Percentiles rank a stretch among this genome's conserved stretches.
phyloP scores from a whole-genome alignment of 2,329 filamentous ascomycete genomes.

The Calonectria multiphialidica region DNA sequence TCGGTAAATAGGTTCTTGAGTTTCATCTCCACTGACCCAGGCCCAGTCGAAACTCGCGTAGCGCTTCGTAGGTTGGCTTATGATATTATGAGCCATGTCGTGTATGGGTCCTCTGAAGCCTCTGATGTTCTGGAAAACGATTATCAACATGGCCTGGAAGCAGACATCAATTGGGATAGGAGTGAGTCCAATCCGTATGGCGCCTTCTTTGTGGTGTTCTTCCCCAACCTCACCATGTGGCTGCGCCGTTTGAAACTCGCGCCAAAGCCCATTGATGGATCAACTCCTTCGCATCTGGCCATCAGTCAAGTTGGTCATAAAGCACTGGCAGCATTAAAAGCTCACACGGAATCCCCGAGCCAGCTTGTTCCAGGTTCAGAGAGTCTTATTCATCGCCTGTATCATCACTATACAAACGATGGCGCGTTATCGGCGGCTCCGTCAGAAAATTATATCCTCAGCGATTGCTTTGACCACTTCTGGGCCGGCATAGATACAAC shows the following conservation, averaged over 20 bases:
- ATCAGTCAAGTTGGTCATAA: not conserved
- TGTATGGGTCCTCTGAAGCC: not conserved
- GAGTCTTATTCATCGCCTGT: not conserved
- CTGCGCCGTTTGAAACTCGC: not conserved
- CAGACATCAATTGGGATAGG: not conserved
- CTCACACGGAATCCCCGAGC: no score
- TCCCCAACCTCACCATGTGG: not conserved
- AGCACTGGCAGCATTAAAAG: not conserved
- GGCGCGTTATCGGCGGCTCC: not conserved
- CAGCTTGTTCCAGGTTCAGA: not conserved
- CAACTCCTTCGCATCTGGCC: not conserved
- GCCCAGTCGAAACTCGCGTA: not conserved
- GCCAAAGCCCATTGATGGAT: not conserved
- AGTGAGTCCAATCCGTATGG: not conserved
- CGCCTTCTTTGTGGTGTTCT: not conserved
- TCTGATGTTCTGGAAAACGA: not conserved
- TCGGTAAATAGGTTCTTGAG: not conserved
- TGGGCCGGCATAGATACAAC: not conserved
- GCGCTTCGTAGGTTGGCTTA: not conserved
- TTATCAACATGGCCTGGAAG: not conserved
- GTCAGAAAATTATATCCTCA: not conserved
- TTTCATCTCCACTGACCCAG: not conserved
- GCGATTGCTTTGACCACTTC: not conserved
- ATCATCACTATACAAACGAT: not conserved
- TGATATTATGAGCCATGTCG: slow-evolving; percentile 1